A percentile compares a stretch with the other conserved stretches of the same genome.
Conservation (phyloP, 1,139 yeast genomes). For the Candida buenavistaensis region DNA sequence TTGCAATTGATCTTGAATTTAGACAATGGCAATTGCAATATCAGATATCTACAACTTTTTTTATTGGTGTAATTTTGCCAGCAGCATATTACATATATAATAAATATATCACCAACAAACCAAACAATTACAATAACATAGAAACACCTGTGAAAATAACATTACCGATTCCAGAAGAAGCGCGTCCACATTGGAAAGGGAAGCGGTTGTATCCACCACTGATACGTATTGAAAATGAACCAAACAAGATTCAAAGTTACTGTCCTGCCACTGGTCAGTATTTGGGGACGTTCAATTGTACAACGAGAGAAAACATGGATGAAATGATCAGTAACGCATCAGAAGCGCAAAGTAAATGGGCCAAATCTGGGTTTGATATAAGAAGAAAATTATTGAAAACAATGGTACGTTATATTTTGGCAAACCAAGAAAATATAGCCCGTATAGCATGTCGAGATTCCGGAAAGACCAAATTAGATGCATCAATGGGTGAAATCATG, state of each 20-base stretch:
- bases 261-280: slow-evolving; percentile 97
- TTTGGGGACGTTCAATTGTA: slow-evolving; percentile 69
- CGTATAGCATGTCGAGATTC: slow-evolving; percentile 94
- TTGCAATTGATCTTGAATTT: slow-evolving; percentile 45
- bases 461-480: slow-evolving; percentile 94
- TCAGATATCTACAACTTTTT: slow-evolving; percentile 48
- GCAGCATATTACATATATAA: slow-evolving; percentile 38
- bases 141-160: slow-evolving; percentile 52
- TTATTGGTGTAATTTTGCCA: slow-evolving; percentile 42
- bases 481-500: slow-evolving; percentile 92
- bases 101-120: slow-evolving; percentile 38
- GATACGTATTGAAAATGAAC: slow-evolving; percentile 56
- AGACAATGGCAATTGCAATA: slow-evolving; percentile 49
- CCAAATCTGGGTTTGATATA: slow-evolving; percentile 52
- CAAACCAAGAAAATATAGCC: slow-evolving; percentile 84
- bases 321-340: slow-evolving; percentile 53
- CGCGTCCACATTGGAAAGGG: slow-evolving; percentile 92
- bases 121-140: slow-evolving; percentile 43
- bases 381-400: slow-evolving; percentile 73
- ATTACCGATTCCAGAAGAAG: slow-evolving; percentile 74
- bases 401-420: slow-evolving; percentile 66
- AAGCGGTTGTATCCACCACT: slow-evolving; percentile 65
- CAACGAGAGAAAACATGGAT: slow-evolving; percentile 70
- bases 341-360: slow-evolving; percentile 64
- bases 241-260: slow-evolving; percentile 71